Evolutionary conservation across 352 stramenopile species (phyloP).

Genomic region (Aphanomyces cochlioides): DNA sequence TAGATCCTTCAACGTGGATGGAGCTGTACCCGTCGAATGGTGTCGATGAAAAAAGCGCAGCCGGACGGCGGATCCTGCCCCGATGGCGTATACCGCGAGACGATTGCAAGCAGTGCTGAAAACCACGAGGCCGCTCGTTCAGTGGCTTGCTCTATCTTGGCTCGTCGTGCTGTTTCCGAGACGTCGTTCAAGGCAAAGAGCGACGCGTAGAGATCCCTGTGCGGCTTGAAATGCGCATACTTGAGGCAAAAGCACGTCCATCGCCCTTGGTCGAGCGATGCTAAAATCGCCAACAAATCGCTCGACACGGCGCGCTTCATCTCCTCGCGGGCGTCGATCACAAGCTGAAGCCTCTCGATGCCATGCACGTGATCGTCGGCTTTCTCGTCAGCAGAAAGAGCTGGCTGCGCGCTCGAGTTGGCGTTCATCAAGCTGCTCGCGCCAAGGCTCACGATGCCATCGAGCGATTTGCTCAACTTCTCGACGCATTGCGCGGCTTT

Average conservation of each 20-base stretch:
- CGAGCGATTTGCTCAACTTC: constrained; percentile 15
- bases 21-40: constrained; percentile 39
- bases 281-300: constrained; percentile 41
- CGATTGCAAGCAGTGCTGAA: constrained; percentile 43
- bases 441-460: not conserved
- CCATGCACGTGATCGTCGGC: constrained; percentile 35
- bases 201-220: constrained; percentile 41
- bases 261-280: constrained; percentile 48
- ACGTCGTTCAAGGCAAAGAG: constrained; percentile 48
- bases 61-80: constrained; percentile 35
- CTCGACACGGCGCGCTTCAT: constrained; percentile 42
- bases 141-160: constrained; percentile 32
- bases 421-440: constrained; percentile 6
- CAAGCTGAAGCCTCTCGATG: constrained; percentile 52
- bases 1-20: not conserved
- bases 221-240: constrained; percentile 43
- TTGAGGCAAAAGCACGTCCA: constrained; percentile 53
- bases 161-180: constrained; percentile 44
- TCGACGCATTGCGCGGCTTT: constrained; percentile 11
- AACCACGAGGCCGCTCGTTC: constrained; percentile 49
- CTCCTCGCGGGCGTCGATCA: constrained; percentile 45
- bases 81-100: constrained; percentile 32
- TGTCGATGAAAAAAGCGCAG: constrained; percentile 52
- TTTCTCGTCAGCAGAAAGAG: not conserved
- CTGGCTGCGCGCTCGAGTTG: not conserved